Conservation (phyloP, 331 rosid genomes). For the Phaseolus coccineus region DNA sequence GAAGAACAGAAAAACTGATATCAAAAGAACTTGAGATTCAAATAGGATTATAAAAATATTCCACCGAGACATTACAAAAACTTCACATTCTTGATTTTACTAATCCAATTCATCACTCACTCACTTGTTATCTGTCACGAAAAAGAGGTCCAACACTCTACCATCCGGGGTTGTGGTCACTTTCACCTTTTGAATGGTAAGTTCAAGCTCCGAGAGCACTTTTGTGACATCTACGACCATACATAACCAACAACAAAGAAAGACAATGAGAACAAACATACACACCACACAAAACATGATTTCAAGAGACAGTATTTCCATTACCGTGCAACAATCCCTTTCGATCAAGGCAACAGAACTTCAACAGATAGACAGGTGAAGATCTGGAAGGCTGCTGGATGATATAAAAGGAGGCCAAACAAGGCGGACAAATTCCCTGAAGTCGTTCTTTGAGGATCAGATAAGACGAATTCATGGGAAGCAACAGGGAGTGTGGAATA, state of each 20-base stretch:
- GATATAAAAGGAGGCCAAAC: constrained; percentile 52
- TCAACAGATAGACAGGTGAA: constrained; percentile 67
- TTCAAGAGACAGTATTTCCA: neutral
- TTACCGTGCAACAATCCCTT: constrained; percentile 75
- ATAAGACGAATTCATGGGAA: constrained; percentile 54
- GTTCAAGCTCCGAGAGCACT: constrained; percentile 74
- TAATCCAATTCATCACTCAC: constrained; percentile 40
- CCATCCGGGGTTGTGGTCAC: constrained; percentile 85
- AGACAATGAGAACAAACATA: neutral
- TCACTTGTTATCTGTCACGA: constrained; percentile 70
- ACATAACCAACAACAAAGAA: neutral
- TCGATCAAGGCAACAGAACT: constrained; percentile 68
- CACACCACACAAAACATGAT: neutral
- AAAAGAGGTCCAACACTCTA: constrained; percentile 82
- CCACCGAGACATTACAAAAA: constrained; percentile 1
- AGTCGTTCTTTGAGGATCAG: constrained; percentile 62
- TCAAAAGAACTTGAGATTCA: constrained; percentile 13
- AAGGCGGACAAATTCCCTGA: constrained; percentile 65
- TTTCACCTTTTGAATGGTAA: constrained; percentile 75
- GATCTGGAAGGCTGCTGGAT: constrained; percentile 47
- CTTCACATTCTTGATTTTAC: neutral
- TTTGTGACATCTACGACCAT: constrained; percentile 66
- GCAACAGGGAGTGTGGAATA: constrained; percentile 55
- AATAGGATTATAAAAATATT: neutral
- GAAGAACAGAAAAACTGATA: neutral